Conservation (phyloP, 306 rosid species). For the Elaeagnus macrophylla region DNA sequence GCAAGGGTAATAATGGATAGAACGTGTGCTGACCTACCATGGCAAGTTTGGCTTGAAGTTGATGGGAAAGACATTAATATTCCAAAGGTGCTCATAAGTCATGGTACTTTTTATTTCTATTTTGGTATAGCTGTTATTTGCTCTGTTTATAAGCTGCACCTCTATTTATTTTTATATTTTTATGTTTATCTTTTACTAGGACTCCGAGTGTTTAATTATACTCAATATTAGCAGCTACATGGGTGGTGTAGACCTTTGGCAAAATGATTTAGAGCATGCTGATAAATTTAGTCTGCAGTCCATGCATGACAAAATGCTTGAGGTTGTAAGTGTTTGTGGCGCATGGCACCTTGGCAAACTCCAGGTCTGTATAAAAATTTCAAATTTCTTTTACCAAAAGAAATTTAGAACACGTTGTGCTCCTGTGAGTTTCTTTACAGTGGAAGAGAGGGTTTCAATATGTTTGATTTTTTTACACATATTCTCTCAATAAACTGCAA, state of each 20-base stretch:
- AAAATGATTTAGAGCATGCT: slow-evolving; percentile 55
- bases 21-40: slow-evolving; percentile 77
- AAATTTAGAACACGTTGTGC: not conserved
- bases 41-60: slow-evolving; percentile 87
- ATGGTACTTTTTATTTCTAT: slow-evolving; percentile 22
- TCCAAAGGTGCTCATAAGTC: slow-evolving; percentile 40
- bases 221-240: slow-evolving; percentile 76
- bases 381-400: not conserved
- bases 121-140: slow-evolving; percentile 7
- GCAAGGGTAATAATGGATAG: slow-evolving; percentile 80
- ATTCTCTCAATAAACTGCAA: too few species aligned
- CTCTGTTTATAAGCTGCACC: slow-evolving; percentile 1
- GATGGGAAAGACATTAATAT: slow-evolving; percentile 62
- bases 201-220: slow-evolving; percentile 71
- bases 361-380: slow-evolving; percentile 36
- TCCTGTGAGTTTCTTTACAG: not conserved
- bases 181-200: slow-evolving; percentile 29
- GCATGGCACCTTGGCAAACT: slow-evolving; percentile 85
- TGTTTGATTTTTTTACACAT: not conserved
- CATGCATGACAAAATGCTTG: slow-evolving; percentile 62
- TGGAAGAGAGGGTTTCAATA: not conserved
- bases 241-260: slow-evolving; percentile 88
- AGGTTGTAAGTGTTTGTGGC: slow-evolving; percentile 67
- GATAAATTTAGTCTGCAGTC: slow-evolving; percentile 51
- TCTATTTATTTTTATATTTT: not conserved